Evolutionary conservation across 768 basidiomycete genomes (phyloP), one percentile per base, ranked within the genome.

Genomic region (Rhodosporidiobolus odoratus): DNA sequence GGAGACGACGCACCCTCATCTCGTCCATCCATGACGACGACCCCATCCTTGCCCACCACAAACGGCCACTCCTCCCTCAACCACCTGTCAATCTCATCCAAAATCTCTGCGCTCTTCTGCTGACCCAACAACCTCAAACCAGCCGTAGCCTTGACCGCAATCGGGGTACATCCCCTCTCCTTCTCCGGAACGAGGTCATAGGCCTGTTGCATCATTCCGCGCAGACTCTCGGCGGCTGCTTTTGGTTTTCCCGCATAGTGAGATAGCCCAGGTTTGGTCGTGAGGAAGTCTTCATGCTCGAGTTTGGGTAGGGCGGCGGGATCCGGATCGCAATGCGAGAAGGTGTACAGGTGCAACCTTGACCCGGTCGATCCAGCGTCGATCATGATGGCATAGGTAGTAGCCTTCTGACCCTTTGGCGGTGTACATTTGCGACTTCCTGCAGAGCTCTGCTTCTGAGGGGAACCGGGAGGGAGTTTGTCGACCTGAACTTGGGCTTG

Each of bases 351-450:
- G 83, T 99, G 96, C 77, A 98, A 93, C 25, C 96, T 86, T 0
- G 94, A 96, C 27, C 95, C 96, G 0, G 93, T 96, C 25, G 94
- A 97, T 32, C 96, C 96, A 1, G 96, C 95, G 79, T 99, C 96
- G 81, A 98, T 90, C 88, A 97, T 96, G 76, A 98, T 85, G 0
- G 92, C 93, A 79, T 90, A 99, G 17, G 69, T 79, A 92, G 91
- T 58, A 53, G 67, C 68, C 54, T 75, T 73, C 25, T 69, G 37
- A 7, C 71, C 74, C 21, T 52, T 40, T 3, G 71, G 71, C 15
- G 74, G 68, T 1, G 71, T 70, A 62, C 71, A 75, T 62, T 66
- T 67, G 15, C 34, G 13, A n/a, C 45, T 27, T 4, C 27, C 5
- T 10, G 58, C 59, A 7, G 47, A 58, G 19, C 34, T n/a, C 38